Evolutionary conservation across 1,139 yeast genomes (phyloP).

Genomic region (Candida labiduridarum): DNA sequence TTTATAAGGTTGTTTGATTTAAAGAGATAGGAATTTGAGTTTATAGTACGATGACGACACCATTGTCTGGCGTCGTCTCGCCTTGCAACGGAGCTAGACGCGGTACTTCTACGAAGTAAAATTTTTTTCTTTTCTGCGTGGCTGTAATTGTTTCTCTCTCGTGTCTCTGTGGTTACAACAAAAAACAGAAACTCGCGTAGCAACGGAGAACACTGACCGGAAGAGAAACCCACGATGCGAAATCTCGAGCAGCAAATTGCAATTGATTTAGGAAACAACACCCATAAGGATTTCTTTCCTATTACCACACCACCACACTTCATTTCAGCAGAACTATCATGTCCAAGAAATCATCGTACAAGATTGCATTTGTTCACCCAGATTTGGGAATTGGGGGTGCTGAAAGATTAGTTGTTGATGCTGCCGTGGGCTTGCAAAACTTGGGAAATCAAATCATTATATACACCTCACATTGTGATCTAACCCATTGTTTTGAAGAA

Average conservation of each 20-base stretch:
- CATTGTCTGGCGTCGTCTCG: too few relatives aligned
- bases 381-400: conserved; percentile 98
- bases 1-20: too few relatives aligned
- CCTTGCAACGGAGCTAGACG: too few relatives aligned
- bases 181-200: neutral
- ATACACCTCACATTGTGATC: conserved; percentile 90
- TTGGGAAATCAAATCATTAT: conserved; percentile 67
- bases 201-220: neutral
- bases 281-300: neutral
- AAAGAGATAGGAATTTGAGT: too few relatives aligned
- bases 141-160: too few relatives aligned
- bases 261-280: neutral
- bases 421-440: conserved; percentile 83
- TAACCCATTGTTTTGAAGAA: conserved; percentile 87
- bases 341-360: conserved; percentile 12
- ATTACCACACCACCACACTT: too few relatives aligned
- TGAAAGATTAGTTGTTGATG: conserved; percentile 91
- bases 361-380: conserved; percentile 88
- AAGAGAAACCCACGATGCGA: neutral
- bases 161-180: neutral
- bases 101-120: too few relatives aligned
- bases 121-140: too few relatives aligned
- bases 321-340: neutral
- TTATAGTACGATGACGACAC: too few relatives aligned
- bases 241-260: neutral